phyloP scores from a whole-genome alignment of 139 green algal species.

The Picochlorum sp. region DNA sequence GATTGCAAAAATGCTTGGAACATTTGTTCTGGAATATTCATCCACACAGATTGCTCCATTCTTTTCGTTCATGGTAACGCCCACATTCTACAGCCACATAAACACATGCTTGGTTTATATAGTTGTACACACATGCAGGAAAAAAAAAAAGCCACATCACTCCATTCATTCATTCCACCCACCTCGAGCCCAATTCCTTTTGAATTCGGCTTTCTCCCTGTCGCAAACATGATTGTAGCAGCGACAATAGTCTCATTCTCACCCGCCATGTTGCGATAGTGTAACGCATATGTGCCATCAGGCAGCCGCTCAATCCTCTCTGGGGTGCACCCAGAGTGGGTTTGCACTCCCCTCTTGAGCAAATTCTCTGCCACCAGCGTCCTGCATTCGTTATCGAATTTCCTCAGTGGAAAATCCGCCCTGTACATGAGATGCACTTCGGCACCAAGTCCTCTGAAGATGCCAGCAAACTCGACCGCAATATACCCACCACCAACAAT shows the following conservation, averaged over 20 bases:
- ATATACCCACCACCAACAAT: slow-evolving; percentile 94
- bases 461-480: slow-evolving; percentile 91
- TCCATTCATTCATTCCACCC: not conserved
- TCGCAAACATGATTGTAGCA: slow-evolving; percentile 50
- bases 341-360: slow-evolving; percentile 32
- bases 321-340: slow-evolving; percentile 24
- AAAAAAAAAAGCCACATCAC: not conserved
- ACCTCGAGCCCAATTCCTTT: slow-evolving; percentile 54
- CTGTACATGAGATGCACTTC: slow-evolving; percentile 70
- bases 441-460: slow-evolving; percentile 81
- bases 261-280: slow-evolving; percentile 7
- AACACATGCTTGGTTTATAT: not conserved
- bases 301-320: slow-evolving; percentile 8
- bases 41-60: slow-evolving; percentile 76
- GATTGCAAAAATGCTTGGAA: slow-evolving; percentile 79
- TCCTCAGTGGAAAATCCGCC: slow-evolving; percentile 9
- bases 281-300: slow-evolving; percentile 8
- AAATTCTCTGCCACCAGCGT: slow-evolving; percentile 51
- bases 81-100: slow-evolving; percentile 24
- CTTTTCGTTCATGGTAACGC: slow-evolving; percentile 48
- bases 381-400: slow-evolving; percentile 64
- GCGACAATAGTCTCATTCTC: not conserved
- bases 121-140: not conserved
- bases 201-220: slow-evolving; percentile 75
- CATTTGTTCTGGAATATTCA: slow-evolving; percentile 67